A percentile compares a stretch with the other conserved stretches of the same genome.
These are phyloP conservation scores for Talaromyces marneffei DNA, from an alignment of 2,329 filamentous ascomycete genomes.

Conservation along the genomic window DNA sequence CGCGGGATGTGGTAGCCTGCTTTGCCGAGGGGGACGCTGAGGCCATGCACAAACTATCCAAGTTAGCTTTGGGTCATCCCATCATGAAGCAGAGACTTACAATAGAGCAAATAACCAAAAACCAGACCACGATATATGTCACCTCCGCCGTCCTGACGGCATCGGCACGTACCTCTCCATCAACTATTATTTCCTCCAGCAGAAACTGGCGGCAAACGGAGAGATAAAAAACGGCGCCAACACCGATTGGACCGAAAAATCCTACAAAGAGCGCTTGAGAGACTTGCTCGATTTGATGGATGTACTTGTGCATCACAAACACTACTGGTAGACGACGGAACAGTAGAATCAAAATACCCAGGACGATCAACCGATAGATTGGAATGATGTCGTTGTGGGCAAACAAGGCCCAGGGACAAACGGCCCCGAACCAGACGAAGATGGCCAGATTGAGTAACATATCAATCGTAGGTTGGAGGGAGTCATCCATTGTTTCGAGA, in stretches of 20 bases:
- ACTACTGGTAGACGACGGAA: conserved; percentile 73
- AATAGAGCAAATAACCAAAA: conserved; percentile 74
- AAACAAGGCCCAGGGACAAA: conserved; percentile 75
- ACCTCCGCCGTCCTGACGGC: conserved; percentile 60
- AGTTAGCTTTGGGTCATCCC: not conserved
- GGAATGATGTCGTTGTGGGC: conserved; percentile 62
- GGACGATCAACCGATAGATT: conserved; percentile 63
- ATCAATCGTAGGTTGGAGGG: conserved; percentile 87
- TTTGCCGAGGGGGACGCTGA: conserved; percentile 66
- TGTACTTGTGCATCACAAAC: conserved; percentile 64
- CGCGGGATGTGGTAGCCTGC: conserved; percentile 43
- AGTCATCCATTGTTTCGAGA: conserved; percentile 80
- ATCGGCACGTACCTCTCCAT: conserved; percentile 59
- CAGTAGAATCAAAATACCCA: conserved; percentile 71
- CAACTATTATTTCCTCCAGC: conserved; percentile 46
- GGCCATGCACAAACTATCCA: conserved; percentile 65
- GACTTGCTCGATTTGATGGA: conserved; percentile 70
- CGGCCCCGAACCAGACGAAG: conserved; percentile 86
- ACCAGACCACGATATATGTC: conserved; percentile 74
- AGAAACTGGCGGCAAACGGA: conserved; percentile 77
- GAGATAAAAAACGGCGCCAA: conserved; percentile 84
- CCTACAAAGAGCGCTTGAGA: conserved; percentile 79
- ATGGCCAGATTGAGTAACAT: conserved; percentile 87
- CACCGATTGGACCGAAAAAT: conserved; percentile 89
- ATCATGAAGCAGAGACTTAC: conserved; percentile 46